Base-by-base conservation (phyloP, 1,139 yeast genomes). In the Diutina catenulata region DNA sequence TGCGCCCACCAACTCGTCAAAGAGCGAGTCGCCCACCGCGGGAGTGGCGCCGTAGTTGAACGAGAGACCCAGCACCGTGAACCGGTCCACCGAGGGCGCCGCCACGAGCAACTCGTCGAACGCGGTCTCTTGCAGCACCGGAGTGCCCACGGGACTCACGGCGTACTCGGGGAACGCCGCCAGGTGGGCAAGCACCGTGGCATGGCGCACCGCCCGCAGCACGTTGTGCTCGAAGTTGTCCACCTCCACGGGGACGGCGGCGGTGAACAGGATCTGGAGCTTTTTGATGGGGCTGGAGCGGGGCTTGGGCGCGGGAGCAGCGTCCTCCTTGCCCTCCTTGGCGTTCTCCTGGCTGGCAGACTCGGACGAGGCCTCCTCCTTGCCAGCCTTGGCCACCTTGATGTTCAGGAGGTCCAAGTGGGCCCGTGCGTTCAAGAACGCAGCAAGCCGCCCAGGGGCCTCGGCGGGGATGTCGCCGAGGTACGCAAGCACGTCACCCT, bases 401-500 rank as follows among this genome's bases (percentile, higher is more conserved):
- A 88, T 76, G 55, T 81, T 75, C 32, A 86, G 72, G 42, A 91
- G 67, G 54, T 91, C 97, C 46, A 88, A 65, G 49, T 78, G 82
- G 46, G 75, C 70, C 45, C 72, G 70, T 38, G 68, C 60, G 41
- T 71, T 64, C 47, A 88, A 60, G 51, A 65, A 78, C 32, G 71
- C 60, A 8, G 83, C 64, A 41, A 88, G 64, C 19, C 60, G 54
- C 16, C 58, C 55, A 22, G 79, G 74, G 10, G 77, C 60, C 6
- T 70, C 75, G 37, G 62, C 51, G 13, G 81, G 57, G 42, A 88
- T 82, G 44, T 71, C 57, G 21, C 97, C 96, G 41, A 88, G 56
- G 53, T 74, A 77, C 1, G 94, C 93, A 47, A 88, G 69, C 1
- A 88, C 86, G 55, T 91, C 98, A 44, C 97, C 97, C 62, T 82